Conservation (phyloP, 805 yeast genomes). For the Debaryomyces maramus region DNA sequence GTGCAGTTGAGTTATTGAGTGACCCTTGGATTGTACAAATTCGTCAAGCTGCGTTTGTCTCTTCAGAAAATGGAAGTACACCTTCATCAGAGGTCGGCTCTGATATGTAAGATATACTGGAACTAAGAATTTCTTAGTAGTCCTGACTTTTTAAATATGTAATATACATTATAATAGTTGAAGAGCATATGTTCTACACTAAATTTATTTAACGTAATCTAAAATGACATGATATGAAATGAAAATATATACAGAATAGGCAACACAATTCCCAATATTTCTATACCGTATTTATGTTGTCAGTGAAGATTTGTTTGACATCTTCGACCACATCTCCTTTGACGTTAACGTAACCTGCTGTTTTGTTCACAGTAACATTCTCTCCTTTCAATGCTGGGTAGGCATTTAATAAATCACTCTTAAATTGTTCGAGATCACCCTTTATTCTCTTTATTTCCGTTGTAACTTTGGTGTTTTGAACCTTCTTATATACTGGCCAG, state of each 20-base stretch:
- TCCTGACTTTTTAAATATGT: not conserved
- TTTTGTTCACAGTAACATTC: constrained; percentile 29
- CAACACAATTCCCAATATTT: not conserved
- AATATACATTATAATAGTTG: not conserved
- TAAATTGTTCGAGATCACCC: constrained; percentile 67
- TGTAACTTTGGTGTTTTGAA: constrained; percentile 60
- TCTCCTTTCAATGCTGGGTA: constrained; percentile 50
- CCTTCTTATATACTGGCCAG: constrained; percentile 78
- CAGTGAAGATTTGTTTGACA: constrained; percentile 29
- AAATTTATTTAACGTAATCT: not conserved
- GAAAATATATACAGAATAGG: constrained; percentile 1
- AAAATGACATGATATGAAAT: not conserved
- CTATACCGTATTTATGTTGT: constrained; percentile 7
- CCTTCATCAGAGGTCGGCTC: constrained; percentile 35
- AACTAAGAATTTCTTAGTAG: not conserved
- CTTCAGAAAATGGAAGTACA: constrained; percentile 31
- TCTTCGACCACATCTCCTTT: constrained; percentile 39
- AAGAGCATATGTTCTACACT: not conserved
- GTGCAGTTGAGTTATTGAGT: constrained; percentile 79
- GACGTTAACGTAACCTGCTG: constrained; percentile 38
- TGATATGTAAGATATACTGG: constrained; percentile 3
- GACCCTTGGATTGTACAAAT: constrained; percentile 89
- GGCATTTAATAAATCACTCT: constrained; percentile 58
- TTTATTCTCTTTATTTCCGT: constrained; percentile 73
- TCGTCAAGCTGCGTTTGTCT: constrained; percentile 64